These are phyloP conservation scores for Hordeum marinum DNA, from an alignment of 176 grass and related monocot species.

Conservation along the genomic window DNA sequence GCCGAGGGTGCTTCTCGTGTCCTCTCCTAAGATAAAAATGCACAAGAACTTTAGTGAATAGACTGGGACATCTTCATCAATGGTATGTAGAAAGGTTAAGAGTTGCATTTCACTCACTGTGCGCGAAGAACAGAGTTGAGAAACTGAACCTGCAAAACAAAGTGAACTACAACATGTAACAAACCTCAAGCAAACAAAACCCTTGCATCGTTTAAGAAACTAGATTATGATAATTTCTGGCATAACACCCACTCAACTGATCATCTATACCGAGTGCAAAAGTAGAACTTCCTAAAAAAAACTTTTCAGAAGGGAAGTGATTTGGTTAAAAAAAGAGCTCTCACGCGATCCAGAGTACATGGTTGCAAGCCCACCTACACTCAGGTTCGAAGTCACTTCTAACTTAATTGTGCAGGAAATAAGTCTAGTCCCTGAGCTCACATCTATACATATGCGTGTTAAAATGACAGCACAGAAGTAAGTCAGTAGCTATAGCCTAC, in stretches of 20 bases:
- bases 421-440: not conserved
- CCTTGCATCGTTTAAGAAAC: not conserved
- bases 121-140: slow-evolving; percentile 86
- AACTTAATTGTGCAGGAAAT: not conserved
- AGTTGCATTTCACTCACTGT: slow-evolving; percentile 58
- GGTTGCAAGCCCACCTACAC: not conserved
- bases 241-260: not conserved
- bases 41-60: not conserved
- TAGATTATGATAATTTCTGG: not conserved
- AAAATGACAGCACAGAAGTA: not conserved
- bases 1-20: slow-evolving; percentile 63
- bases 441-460: not conserved
- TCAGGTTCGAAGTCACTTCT: not conserved
- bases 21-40: slow-evolving; percentile 46
- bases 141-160: slow-evolving; percentile 81
- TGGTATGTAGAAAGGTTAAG: not conserved
- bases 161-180: slow-evolving; percentile 3
- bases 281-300: not conserved
- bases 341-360: not conserved
- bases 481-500: not conserved
- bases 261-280: not conserved
- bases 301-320: not conserved
- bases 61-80: not conserved
- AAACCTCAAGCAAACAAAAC: slow-evolving; percentile 1
- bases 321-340: not conserved